Conservation (phyloP, 2,329 filamentous ascomycete species). For the Lachnum nothofagi region DNA sequence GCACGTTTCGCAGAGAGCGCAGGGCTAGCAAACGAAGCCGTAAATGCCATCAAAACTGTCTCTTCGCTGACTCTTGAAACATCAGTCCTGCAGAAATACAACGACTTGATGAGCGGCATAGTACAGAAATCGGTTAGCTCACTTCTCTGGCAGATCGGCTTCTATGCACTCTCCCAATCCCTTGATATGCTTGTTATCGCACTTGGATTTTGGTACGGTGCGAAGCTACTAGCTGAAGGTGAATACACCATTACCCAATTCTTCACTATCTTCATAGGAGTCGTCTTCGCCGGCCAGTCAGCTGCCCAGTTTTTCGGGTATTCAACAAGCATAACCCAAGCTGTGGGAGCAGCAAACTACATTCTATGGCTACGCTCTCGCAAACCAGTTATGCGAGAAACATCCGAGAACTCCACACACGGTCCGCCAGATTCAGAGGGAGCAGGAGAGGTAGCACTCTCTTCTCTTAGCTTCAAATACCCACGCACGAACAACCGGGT, state of each 20-base stretch:
- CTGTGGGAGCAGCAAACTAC: neutral
- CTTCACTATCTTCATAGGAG: conserved; percentile 78
- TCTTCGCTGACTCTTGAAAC: conserved; percentile 40
- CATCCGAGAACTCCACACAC: too few relatives aligned
- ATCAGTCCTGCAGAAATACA: conserved; percentile 33
- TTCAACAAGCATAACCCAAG: conserved; percentile 31
- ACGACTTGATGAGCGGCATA: conserved; percentile 29
- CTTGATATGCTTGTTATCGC: neutral
- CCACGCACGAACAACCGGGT: too few relatives aligned
- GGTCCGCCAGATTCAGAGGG: too few relatives aligned
- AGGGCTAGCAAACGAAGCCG: conserved; percentile 41
- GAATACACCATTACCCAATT: conserved; percentile 78
- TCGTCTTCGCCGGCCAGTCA: conserved; percentile 85
- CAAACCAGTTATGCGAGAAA: neutral
- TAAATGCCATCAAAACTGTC: conserved; percentile 42
- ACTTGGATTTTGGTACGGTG: conserved; percentile 70
- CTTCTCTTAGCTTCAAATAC: neutral
- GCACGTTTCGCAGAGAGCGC: conserved; percentile 45
- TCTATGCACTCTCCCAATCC: conserved; percentile 22
- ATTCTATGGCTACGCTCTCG: neutral
- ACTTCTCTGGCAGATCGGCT: conserved; percentile 23
- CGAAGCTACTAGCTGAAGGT: conserved; percentile 60
- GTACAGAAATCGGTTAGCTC: conserved; percentile 15
- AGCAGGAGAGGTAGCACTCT: too few relatives aligned
- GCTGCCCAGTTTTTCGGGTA: conserved; percentile 44